A percentile compares a stretch with the other conserved stretches of the same genome.
Conservation (phyloP, 345 rosid species). For the Noccaea caerulescens region DNA sequence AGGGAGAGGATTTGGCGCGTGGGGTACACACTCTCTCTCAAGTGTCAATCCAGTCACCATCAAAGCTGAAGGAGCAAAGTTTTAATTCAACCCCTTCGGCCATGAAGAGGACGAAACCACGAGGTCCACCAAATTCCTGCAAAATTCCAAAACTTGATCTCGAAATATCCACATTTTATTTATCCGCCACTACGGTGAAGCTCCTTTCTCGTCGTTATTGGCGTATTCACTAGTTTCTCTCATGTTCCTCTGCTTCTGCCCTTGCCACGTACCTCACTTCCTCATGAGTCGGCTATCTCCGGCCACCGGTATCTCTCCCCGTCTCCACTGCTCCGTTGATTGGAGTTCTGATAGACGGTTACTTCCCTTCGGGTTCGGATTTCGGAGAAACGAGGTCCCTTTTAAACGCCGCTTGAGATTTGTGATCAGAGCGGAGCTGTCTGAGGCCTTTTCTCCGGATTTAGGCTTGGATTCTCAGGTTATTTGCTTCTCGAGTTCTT, state of each 20-base stretch:
- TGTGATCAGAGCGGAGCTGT: conserved; percentile 62
- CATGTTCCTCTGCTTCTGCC: conserved; percentile 62
- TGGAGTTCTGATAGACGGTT: conserved; percentile 38
- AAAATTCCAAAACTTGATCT: conserved; percentile 37
- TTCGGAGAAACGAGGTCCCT: conserved; percentile 45
- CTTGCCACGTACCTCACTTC: conserved; percentile 55
- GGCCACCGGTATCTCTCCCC: conserved; percentile 50
- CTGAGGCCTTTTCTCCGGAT: conserved; percentile 59
- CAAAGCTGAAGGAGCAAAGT: conserved; percentile 22
- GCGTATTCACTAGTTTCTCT: conserved; percentile 9
- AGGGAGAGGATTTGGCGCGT: conserved; percentile 35
- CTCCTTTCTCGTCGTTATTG: neutral
- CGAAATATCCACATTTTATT: conserved; percentile 8
- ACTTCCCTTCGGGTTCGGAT: conserved; percentile 41
- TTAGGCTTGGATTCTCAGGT: conserved; percentile 85
- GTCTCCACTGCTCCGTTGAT: conserved; percentile 39
- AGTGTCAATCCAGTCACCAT: conserved; percentile 43
- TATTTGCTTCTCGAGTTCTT: conserved; percentile 8
- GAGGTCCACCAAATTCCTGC: conserved; percentile 45
- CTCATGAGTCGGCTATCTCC: conserved; percentile 58
- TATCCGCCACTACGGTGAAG: conserved; percentile 27
- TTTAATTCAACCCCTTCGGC: conserved; percentile 14
- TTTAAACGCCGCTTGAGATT: conserved; percentile 52
- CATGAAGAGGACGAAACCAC: conserved; percentile 47
- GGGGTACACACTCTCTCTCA: conserved; percentile 6